phyloP scores from a whole-genome alignment of 2,329 filamentous ascomycete species.

The Cytospora paraplurivora region DNA sequence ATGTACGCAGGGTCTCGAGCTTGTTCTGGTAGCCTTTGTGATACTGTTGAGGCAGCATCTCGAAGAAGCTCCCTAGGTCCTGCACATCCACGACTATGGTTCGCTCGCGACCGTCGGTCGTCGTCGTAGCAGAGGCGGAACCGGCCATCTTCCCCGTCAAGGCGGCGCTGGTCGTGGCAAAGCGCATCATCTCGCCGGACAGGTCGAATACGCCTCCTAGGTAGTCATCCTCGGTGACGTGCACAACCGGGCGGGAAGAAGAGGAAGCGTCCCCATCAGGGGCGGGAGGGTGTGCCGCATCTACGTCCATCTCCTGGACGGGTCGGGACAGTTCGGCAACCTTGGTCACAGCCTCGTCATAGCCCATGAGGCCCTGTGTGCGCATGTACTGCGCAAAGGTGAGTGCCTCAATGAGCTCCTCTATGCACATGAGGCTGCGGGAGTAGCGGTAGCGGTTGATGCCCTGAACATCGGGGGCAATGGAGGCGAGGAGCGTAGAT shows the following conservation, averaged over 20 bases:
- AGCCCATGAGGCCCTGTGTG: conserved; percentile 72
- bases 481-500: conserved; percentile 63
- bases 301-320: conserved; percentile 38
- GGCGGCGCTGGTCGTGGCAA: conserved; percentile 85
- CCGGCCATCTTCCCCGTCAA: conserved; percentile 61
- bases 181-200: conserved; percentile 95
- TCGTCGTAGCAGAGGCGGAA: conserved; percentile 30
- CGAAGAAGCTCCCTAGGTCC: conserved; percentile 73
- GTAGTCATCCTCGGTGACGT: conserved; percentile 80
- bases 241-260: conserved; percentile 45
- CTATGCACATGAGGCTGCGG: conserved; percentile 78
- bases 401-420: conserved; percentile 92
- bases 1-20: conserved; percentile 80
- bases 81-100: conserved; percentile 82
- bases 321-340: conserved; percentile 41
- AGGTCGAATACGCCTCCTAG: conserved; percentile 90
- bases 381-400: conserved; percentile 87
- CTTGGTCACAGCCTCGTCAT: conserved; percentile 57
- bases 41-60: conserved; percentile 66
- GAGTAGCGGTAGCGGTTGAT: conserved; percentile 84
- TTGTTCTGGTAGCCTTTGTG: conserved; percentile 71
- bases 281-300: conserved; percentile 36
- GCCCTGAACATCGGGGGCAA: conserved; percentile 73
- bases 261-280: conserved; percentile 12
- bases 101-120: conserved; percentile 41